Conservation (phyloP, 2,329 filamentous ascomycete genomes). For the Blastomyces gilchristii region DNA sequence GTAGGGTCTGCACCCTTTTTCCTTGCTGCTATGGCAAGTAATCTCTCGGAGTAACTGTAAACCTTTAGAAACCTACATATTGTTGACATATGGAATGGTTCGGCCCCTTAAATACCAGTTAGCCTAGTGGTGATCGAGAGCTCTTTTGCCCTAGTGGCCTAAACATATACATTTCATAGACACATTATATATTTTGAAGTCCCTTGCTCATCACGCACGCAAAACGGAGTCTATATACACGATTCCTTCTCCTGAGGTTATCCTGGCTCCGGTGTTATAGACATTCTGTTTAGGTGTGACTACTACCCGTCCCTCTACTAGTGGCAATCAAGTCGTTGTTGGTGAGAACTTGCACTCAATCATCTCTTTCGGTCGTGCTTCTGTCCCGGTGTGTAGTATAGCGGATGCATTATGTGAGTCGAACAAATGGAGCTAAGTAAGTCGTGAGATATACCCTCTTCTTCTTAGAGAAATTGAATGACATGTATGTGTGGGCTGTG, state of each 20-base stretch:
- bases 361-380: no score
- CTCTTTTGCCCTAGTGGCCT: no score
- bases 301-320: background rate
- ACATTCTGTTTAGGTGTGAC: background rate
- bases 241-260: background rate
- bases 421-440: conserved; percentile 12
- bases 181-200: background rate
- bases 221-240: background rate
- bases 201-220: background rate
- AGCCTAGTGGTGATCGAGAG: no score
- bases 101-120: no score
- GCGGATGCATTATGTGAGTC: background rate
- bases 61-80: no score
- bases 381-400: background rate
- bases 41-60: no score
- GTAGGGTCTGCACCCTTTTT: no score
- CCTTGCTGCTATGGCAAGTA: no score
- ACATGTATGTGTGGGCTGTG: background rate
- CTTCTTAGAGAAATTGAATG: conserved; percentile 2
- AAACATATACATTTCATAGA: no score
- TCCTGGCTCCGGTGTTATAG: background rate
- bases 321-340: background rate
- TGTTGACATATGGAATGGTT: no score
- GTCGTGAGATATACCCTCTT: background rate
- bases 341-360: no score